phyloP scores from a whole-genome alignment of 2,329 filamentous ascomycete species.

The Paradendryphiella salina region DNA sequence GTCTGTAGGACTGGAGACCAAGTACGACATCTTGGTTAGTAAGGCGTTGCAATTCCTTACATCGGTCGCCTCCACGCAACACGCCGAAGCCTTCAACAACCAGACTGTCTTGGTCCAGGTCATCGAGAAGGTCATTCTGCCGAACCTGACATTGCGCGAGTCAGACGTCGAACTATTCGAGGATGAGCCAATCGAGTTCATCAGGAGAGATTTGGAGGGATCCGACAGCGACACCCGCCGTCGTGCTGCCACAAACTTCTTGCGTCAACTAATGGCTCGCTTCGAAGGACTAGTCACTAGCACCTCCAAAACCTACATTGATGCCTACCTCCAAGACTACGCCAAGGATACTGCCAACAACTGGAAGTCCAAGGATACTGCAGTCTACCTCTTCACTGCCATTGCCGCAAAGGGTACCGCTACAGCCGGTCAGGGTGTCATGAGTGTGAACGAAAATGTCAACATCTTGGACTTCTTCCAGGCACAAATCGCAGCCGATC shows the following conservation, averaged over 20 bases:
- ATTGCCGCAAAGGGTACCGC: conserved; percentile 90
- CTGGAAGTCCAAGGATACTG: conserved; percentile 98
- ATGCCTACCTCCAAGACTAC: conserved; percentile 77
- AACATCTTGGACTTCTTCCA: conserved; percentile 95
- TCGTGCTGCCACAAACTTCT: conserved; percentile 90
- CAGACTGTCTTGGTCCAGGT: conserved; percentile 79
- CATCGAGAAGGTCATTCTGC: conserved; percentile 92
- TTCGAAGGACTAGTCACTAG: conserved; percentile 84
- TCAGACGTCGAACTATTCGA: conserved; percentile 96
- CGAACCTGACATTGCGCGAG: conserved; percentile 88
- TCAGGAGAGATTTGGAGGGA: conserved; percentile 89
- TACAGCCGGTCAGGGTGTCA: conserved; percentile 86
- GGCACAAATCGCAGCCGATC: conserved; percentile 84
- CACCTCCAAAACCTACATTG: conserved; percentile 85
- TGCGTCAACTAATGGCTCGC: conserved; percentile 83
- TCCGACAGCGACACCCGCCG: conserved; percentile 93
- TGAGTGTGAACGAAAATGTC: conserved; percentile 78
- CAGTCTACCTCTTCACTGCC: conserved; percentile 93
- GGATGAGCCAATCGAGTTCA: conserved; percentile 98
- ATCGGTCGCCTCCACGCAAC: conserved; percentile 75
- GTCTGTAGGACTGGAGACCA: conserved; percentile 80
- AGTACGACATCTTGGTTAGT: conserved; percentile 93
- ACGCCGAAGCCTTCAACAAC: conserved; percentile 84
- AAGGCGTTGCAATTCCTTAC: conserved; percentile 93
- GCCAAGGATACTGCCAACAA: conserved; percentile 67